A percentile compares a stretch with the other conserved stretches of the same genome.
Conservation (phyloP, 2,329 filamentous ascomycete species). For the Fusarium phyllophilum region DNA sequence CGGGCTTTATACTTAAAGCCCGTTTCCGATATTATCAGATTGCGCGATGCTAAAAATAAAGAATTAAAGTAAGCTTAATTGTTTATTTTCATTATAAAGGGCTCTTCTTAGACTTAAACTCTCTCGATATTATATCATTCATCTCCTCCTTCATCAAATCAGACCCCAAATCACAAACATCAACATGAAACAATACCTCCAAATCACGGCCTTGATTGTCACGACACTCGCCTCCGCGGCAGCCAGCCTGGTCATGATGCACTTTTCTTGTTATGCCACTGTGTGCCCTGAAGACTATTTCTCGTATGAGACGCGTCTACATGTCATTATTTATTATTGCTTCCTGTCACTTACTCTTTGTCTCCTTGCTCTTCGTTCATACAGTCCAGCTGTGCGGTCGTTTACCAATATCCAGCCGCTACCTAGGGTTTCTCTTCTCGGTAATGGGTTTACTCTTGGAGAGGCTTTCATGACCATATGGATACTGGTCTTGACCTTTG, state of each 20-base stretch:
- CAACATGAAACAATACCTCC: background rate
- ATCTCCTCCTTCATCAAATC: too few relatives aligned
- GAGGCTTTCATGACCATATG: background rate
- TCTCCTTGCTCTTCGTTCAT: background rate
- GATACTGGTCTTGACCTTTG: background rate
- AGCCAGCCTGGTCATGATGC: background rate
- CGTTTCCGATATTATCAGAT: too few relatives aligned
- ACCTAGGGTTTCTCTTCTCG: rapidly evolving
- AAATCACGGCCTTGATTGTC: background rate
- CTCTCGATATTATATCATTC: rapidly evolving
- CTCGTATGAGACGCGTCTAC: background rate
- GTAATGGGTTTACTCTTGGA: background rate
- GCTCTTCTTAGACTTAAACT: rapidly evolving
- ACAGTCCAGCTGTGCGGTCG: rapidly evolving
- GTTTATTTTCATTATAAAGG: too few relatives aligned
- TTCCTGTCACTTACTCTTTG: background rate
- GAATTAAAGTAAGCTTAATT: too few relatives aligned
- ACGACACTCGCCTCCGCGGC: background rate
- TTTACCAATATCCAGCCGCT: background rate
- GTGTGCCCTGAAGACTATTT: background rate
- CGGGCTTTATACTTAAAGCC: too few relatives aligned
- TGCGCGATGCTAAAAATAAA: too few relatives aligned
- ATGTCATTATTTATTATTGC: background rate
- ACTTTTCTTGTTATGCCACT: background rate
- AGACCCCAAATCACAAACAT: too few relatives aligned